A percentile compares a stretch with the other conserved stretches of the same genome.
Conservation (phyloP, 1,284 basidiomycete species). For the Ustilago lituana region DNA sequence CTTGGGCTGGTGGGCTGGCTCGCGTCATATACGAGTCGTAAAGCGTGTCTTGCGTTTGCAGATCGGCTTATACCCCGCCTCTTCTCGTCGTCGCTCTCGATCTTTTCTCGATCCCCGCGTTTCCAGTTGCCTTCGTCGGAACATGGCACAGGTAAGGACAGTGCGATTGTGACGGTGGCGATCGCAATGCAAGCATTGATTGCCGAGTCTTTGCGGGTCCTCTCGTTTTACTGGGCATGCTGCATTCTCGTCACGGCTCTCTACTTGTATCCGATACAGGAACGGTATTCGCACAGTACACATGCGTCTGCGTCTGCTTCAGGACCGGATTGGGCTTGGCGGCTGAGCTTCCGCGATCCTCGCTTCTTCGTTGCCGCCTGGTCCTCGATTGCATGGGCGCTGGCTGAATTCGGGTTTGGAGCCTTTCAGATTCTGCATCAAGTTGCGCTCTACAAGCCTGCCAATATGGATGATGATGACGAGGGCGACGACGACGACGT, state of each 20-base stretch:
- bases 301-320: neutral
- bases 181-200: constrained; percentile 42
- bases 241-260: constrained; percentile 44
- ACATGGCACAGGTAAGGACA: constrained; percentile 16
- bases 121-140: constrained; percentile 17
- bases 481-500: neutral
- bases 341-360: constrained; percentile 37
- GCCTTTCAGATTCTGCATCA: constrained; percentile 46
- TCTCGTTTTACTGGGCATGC: constrained; percentile 46
- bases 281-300: constrained; percentile 12
- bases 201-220: constrained; percentile 31
- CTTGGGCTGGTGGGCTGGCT: constrained; percentile 44
- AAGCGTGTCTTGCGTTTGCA: constrained; percentile 35
- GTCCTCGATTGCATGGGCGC: constrained; percentile 42
- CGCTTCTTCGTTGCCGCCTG: constrained; percentile 46
- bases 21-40: constrained; percentile 38
- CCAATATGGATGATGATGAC: constrained; percentile 3
- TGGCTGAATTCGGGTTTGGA: constrained; percentile 38
- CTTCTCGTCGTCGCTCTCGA: constrained; percentile 21
- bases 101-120: constrained; percentile 19
- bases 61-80: constrained; percentile 40
- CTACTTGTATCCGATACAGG: constrained; percentile 44
- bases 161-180: constrained; percentile 26
- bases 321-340: constrained; percentile 42
- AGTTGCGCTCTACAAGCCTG: constrained; percentile 40